Percentiles rank a stretch among this genome's conserved stretches.
These are phyloP conservation scores for Naematelia aurantialba DNA, from an alignment of 768 basidiomycete genomes.

Conservation along the genomic window DNA sequence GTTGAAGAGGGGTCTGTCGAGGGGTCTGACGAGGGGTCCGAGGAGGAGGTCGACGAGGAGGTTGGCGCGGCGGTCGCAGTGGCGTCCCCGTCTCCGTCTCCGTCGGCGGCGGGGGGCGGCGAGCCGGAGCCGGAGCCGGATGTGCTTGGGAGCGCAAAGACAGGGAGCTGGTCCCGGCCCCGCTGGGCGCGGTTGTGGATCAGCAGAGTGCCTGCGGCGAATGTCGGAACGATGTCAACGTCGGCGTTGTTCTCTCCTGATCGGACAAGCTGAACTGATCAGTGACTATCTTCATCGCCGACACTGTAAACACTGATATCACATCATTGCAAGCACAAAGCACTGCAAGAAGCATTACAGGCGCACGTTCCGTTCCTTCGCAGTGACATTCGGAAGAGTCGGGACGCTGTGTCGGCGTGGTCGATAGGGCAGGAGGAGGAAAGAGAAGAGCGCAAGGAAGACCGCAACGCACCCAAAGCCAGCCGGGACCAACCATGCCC, in stretches of 20 bases:
- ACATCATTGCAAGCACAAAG: background rate
- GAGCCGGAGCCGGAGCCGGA: conserved; percentile 13
- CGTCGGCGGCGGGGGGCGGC: background rate
- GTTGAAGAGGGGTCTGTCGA: background rate
- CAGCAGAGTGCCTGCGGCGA: conserved; percentile 83
- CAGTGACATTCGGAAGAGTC: no score
- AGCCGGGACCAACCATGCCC: conserved; percentile 46
- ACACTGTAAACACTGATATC: no score
- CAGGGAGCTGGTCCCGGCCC: conserved; percentile 30
- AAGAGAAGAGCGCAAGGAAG: no score
- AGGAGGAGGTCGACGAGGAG: conserved; percentile 1
- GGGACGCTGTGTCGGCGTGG: no score
- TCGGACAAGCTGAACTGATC: conserved; percentile 61
- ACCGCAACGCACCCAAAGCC: conserved; percentile 47
- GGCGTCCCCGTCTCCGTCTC: no score
- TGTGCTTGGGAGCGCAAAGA: conserved; percentile 14
- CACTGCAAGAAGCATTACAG: no score
- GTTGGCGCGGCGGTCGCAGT: background rate
- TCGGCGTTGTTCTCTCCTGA: conserved; percentile 58
- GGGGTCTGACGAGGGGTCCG: background rate
- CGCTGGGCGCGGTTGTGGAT: conserved; percentile 53
- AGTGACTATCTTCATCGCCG: background rate
- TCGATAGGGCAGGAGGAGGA: no score
- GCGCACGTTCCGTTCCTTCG: no score
- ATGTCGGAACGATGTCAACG: conserved; percentile 75